A percentile compares a stretch with the other conserved stretches of the same genome.
Evolutionary conservation across 2,329 filamentous ascomycete genomes (phyloP).

Genomic region (Neofusicoccum parvum): DNA sequence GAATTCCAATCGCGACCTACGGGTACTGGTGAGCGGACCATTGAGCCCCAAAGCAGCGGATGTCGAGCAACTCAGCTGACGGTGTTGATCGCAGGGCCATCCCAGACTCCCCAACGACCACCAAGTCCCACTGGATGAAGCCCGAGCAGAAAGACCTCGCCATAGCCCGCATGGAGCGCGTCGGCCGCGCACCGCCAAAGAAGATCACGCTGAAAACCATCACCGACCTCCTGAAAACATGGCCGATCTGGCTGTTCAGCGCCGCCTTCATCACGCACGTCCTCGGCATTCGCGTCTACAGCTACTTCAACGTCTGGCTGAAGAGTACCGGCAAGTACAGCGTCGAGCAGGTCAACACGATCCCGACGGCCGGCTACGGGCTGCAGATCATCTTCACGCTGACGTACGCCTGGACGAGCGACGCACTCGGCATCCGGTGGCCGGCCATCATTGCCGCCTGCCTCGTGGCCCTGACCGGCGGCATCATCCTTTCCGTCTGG

Average conservation of each 20-base stretch:
- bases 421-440: slow-evolving; percentile 26
- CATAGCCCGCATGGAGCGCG: slow-evolving; percentile 13
- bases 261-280: slow-evolving; percentile 20
- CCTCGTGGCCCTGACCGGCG: slow-evolving; percentile 35
- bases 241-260: slow-evolving; percentile 19
- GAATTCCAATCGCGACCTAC: not conserved
- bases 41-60: not conserved
- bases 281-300: slow-evolving; percentile 22
- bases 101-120: slow-evolving; percentile 17
- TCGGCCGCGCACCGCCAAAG: not conserved
- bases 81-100: not conserved
- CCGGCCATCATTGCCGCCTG: slow-evolving; percentile 26
- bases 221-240: not conserved
- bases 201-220: not conserved
- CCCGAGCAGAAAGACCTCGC: slow-evolving; percentile 18
- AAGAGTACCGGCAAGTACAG: slow-evolving; percentile 18
- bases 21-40: not conserved
- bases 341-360: slow-evolving; percentile 20
- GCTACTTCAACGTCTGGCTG: slow-evolving; percentile 24
- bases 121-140: slow-evolving; percentile 15
- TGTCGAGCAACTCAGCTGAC: not conserved
- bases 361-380: slow-evolving; percentile 22
- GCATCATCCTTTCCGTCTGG: slow-evolving; percentile 39
- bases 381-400: slow-evolving; percentile 23
- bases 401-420: slow-evolving; percentile 26